A percentile compares a stretch with the other conserved stretches of the same genome.
Evolutionary conservation across 805 yeast genomes (phyloP).

Genomic region (Nakazawaea holstii): DNA sequence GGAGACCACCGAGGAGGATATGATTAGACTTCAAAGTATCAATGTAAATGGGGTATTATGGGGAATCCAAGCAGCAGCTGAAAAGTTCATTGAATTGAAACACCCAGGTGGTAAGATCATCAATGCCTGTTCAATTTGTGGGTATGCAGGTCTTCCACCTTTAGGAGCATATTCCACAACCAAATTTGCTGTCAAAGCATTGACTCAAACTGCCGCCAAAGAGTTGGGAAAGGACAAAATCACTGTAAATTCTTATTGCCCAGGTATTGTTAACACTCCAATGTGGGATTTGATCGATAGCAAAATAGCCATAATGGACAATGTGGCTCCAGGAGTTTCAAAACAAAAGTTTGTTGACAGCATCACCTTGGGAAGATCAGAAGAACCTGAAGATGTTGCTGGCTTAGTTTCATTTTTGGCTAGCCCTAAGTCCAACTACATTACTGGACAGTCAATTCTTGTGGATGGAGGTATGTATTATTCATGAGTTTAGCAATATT

Average conservation of each 20-base stretch:
- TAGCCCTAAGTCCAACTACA: constrained; percentile 30
- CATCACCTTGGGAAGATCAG: constrained; percentile 30
- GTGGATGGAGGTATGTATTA: constrained; percentile 33
- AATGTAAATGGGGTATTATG: constrained; percentile 28
- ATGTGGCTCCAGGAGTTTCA: constrained; percentile 23
- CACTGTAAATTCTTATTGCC: constrained; percentile 33
- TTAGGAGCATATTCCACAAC: constrained; percentile 29
- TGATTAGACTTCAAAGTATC: constrained; percentile 18
- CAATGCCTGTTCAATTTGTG: constrained; percentile 31
- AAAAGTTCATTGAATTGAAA: constrained; percentile 20
- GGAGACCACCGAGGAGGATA: constrained; percentile 24
- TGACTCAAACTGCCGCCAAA: constrained; percentile 32
- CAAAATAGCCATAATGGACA: constrained; percentile 19
- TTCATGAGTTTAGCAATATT: neutral
- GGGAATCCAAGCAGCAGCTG: constrained; percentile 29
- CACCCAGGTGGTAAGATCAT: constrained; percentile 34
- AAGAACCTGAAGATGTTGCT: constrained; percentile 31
- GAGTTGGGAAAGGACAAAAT: constrained; percentile 30
- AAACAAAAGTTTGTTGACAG: constrained; percentile 19
- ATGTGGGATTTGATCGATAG: constrained; percentile 28
- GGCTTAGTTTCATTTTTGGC: constrained; percentile 29
- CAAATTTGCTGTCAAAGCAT: constrained; percentile 31
- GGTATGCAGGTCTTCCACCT: constrained; percentile 25
- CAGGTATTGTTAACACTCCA: constrained; percentile 36
- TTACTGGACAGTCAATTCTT: constrained; percentile 33